Conservation (phyloP, 192 early-diverging fungal species). For the Geranomyces michiganensis region DNA sequence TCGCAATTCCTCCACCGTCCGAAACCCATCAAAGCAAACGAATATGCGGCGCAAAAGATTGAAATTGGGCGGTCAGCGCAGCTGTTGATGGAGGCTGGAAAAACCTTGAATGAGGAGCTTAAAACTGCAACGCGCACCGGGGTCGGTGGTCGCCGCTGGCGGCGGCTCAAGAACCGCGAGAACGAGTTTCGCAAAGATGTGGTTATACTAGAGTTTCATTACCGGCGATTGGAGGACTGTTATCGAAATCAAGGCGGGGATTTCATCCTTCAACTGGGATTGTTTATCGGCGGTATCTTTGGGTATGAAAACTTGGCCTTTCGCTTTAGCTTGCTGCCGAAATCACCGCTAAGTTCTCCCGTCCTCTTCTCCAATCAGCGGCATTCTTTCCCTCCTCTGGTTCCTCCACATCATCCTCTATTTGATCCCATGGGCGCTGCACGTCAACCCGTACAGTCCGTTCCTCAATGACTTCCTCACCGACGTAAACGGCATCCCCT, state of each 20-base stretch:
- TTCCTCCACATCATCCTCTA: constrained; percentile 61
- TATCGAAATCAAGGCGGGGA: constrained; percentile 60
- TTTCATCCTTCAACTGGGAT: constrained; percentile 49
- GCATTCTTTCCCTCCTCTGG: constrained; percentile 59
- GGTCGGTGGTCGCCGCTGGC: constrained; percentile 38
- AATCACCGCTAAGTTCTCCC: background rate
- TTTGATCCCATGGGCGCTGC: constrained; percentile 48
- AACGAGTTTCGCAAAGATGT: constrained; percentile 64
- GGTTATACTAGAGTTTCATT: constrained; percentile 61
- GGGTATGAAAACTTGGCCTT: constrained; percentile 33
- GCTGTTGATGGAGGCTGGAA: constrained; percentile 54
- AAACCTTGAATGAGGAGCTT: constrained; percentile 51
- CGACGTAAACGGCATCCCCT: constrained; percentile 49
- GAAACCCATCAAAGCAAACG: constrained; percentile 53
- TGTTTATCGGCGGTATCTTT: constrained; percentile 50
- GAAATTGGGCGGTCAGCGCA: constrained; percentile 55
- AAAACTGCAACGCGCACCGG: constrained; percentile 41
- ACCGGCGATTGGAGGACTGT: constrained; percentile 53
- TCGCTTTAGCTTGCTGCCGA: background rate
- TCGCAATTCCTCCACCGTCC: constrained; percentile 56
- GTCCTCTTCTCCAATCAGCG: constrained; percentile 29
- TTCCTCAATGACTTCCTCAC: constrained; percentile 62
- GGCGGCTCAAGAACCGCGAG: constrained; percentile 51
- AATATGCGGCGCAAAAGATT: constrained; percentile 54
- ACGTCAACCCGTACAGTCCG: constrained; percentile 41